phyloP scores from a whole-genome alignment of 177 flowering plant genomes.

The Tripterygium wilfordii region DNA sequence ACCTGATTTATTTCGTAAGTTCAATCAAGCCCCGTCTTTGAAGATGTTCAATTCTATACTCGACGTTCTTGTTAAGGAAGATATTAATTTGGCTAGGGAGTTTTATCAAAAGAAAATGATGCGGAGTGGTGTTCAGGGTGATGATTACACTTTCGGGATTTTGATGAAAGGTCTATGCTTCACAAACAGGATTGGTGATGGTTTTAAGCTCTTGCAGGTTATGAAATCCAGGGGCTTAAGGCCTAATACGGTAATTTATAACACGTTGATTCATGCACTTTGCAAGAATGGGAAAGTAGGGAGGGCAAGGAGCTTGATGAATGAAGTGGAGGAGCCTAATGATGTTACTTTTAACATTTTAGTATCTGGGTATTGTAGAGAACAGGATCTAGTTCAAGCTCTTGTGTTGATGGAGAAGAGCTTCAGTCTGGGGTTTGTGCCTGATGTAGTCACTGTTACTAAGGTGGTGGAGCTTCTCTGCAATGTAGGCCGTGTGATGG shows the following conservation, averaged over 20 bases:
- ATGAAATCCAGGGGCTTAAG: slow-evolving; percentile 47
- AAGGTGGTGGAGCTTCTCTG: slow-evolving; percentile 66
- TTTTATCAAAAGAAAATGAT: slow-evolving; percentile 78
- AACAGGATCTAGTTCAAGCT: slow-evolving; percentile 58
- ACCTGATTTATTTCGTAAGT: slow-evolving; percentile 44
- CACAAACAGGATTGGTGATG: slow-evolving; percentile 76
- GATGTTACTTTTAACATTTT: slow-evolving; percentile 67
- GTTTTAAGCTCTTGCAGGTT: slow-evolving; percentile 66
- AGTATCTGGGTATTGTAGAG: slow-evolving; percentile 69
- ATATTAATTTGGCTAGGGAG: slow-evolving; percentile 75
- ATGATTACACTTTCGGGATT: slow-evolving; percentile 76
- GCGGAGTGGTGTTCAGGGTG: slow-evolving; percentile 61
- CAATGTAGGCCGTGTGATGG: slow-evolving; percentile 48
- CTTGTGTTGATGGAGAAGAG: slow-evolving; percentile 75
- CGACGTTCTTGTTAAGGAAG: slow-evolving; percentile 75
- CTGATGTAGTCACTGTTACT: slow-evolving; percentile 63
- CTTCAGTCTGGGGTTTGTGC: slow-evolving; percentile 46
- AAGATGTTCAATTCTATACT: slow-evolving; percentile 69
- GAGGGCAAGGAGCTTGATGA: slow-evolving; percentile 84
- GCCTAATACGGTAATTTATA: slow-evolving; percentile 68
- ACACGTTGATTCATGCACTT: slow-evolving; percentile 70
- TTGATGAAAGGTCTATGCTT: slow-evolving; percentile 92
- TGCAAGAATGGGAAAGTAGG: slow-evolving; percentile 77
- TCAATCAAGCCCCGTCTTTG: slow-evolving; percentile 43
- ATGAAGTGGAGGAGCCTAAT: slow-evolving; percentile 60